Conservation (phyloP, 306 rosid species). For the Rosa rugosa region DNA sequence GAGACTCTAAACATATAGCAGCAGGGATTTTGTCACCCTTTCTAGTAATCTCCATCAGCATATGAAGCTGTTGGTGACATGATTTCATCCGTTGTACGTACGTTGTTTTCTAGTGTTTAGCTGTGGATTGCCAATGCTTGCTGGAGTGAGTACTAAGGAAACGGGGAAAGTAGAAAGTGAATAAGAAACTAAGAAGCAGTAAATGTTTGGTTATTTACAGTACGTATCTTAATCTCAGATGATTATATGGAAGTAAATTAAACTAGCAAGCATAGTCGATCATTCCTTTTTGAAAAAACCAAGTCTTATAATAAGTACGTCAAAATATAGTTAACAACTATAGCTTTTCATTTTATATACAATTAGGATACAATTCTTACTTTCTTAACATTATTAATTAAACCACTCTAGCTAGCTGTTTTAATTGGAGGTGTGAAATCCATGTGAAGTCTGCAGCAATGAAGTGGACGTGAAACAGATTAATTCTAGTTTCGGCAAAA, state of each 20-base stretch:
- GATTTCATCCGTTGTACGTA: not conserved
- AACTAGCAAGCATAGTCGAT: not conserved
- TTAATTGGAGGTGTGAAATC: not conserved
- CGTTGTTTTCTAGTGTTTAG: not conserved
- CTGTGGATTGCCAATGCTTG: not conserved
- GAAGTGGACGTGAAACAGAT: not conserved
- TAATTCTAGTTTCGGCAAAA: not conserved
- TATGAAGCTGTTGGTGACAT: not conserved
- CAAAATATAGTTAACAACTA: not conserved
- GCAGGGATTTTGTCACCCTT: not conserved
- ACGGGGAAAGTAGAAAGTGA: not conserved
- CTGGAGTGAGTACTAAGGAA: not conserved
- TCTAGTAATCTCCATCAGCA: not conserved
- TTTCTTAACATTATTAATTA: not conserved
- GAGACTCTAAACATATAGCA: not conserved
- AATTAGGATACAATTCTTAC: not conserved
- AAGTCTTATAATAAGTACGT: not conserved
- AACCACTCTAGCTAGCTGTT: not conserved
- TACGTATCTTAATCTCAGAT: not conserved
- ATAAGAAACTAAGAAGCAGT: not conserved
- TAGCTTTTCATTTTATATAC: not conserved
- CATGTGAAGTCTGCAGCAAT: conserved; percentile 6
- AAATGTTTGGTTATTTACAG: not conserved
- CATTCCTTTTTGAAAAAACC: too few species aligned
- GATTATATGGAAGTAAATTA: not conserved